Percentiles rank a stretch among this genome's conserved stretches.
Conservation (phyloP, 139 green algal genomes). For the Coccomyxa sp. region DNA sequence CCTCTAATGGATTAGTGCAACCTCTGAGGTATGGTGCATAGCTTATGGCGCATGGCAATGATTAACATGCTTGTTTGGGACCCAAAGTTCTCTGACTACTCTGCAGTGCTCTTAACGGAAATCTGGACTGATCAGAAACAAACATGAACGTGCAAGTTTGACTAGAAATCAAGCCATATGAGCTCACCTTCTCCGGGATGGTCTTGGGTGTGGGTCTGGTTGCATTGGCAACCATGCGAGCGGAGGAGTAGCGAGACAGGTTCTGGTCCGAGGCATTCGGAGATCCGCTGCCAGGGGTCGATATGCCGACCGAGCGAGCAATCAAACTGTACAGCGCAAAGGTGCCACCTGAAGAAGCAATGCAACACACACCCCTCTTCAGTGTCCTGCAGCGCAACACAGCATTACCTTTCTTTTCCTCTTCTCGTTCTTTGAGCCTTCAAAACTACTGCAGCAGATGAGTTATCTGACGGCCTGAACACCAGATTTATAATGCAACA, state of each 20-base stretch:
- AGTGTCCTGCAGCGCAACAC: not conserved
- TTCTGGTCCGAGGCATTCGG: not conserved
- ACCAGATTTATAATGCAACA: not conserved
- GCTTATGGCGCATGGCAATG: too few species aligned
- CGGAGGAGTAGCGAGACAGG: not conserved
- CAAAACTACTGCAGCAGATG: too few species aligned
- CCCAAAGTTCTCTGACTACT: too few species aligned
- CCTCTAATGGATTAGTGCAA: too few species aligned
- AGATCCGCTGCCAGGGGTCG: not conserved
- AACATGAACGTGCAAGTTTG: too few species aligned
- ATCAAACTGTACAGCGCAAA: slow-evolving; percentile 1
- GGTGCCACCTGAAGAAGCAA: not conserved
- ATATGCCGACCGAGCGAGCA: not conserved
- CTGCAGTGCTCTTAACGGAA: too few species aligned
- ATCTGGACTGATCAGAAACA: too few species aligned
- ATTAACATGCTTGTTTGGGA: too few species aligned
- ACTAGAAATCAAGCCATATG: not conserved
- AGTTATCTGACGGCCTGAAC: too few species aligned
- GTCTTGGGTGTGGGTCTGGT: not conserved
- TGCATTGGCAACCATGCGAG: not conserved
- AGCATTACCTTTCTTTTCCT: not conserved
- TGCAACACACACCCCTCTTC: not conserved
- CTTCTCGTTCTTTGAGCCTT: not conserved
- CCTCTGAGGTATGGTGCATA: too few species aligned
- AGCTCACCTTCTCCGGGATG: not conserved